These are phyloP conservation scores for Penicillium goetzii DNA, from an alignment of 495 filamentous ascomycete species.

Conservation along the genomic window DNA sequence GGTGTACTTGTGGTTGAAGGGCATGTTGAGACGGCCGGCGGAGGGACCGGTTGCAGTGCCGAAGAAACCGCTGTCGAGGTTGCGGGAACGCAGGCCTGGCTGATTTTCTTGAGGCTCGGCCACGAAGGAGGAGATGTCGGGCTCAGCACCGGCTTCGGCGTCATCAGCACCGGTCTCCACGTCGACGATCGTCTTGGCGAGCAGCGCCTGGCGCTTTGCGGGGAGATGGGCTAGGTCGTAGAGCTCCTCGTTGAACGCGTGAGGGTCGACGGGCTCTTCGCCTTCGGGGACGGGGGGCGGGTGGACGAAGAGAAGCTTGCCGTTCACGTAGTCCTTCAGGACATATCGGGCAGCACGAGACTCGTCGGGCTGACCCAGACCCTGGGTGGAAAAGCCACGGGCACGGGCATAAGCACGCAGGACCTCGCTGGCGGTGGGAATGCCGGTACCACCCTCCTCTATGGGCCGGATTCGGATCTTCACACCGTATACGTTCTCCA, in stretches of 20 bases:
- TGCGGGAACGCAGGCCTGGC: conserved; percentile 70
- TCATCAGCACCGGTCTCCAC: conserved; percentile 46
- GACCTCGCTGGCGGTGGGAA: conserved; percentile 85
- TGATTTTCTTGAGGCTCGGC: conserved; percentile 32
- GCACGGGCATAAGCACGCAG: conserved; percentile 85
- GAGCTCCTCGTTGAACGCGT: conserved; percentile 84
- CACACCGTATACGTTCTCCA: conserved; percentile 92
- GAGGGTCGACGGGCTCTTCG: conserved; percentile 65
- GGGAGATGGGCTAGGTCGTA: conserved; percentile 83
- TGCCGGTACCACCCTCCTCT: conserved; percentile 92
- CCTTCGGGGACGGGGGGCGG: conserved; percentile 67
- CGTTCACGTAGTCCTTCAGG: conserved; percentile 96
- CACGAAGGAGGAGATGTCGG: conserved; percentile 20
- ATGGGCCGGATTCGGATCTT: conserved; percentile 78
- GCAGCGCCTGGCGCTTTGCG: conserved; percentile 62
- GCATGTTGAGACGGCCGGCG: conserved; percentile 69
- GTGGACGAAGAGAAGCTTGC: conserved; percentile 89
- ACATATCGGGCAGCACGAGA: conserved; percentile 87
- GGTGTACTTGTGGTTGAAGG: conserved; percentile 86
- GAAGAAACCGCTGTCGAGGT: conserved; percentile 88
- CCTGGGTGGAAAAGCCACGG: conserved; percentile 84
- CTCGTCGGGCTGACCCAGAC: conserved; percentile 89
- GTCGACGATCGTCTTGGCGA: conserved; percentile 49
- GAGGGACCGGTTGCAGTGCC: conserved; percentile 60
- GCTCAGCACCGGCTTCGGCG: conserved; percentile 13